Conservation (phyloP, 225 moss, liverwort and hornwort species). For the Pseudisothecium myosuroides region DNA sequence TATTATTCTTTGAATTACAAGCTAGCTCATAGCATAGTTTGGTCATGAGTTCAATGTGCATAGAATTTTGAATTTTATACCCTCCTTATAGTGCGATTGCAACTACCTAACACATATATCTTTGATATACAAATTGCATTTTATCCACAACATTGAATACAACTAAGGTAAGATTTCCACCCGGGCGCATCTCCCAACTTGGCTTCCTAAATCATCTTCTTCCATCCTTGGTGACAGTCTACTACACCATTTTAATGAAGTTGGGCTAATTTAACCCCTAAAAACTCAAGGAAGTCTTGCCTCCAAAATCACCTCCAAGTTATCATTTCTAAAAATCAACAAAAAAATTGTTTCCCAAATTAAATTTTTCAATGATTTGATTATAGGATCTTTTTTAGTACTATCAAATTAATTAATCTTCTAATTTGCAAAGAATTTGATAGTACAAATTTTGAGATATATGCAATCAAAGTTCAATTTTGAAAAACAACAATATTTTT, state of each 20-base stretch:
- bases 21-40: rapidly evolving
- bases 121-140: background rate
- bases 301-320: background rate
- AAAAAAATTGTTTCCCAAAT: background rate
- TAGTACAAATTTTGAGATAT: rapidly evolving
- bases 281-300: rapidly evolving
- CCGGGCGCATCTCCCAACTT: rapidly evolving
- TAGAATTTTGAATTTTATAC: background rate
- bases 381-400: background rate
- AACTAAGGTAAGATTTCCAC: background rate
- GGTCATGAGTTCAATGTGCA: rapidly evolving
- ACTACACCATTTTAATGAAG: background rate
- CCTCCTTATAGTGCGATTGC: rapidly evolving
- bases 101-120: background rate
- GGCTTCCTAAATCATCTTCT: background rate
- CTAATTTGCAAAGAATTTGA: background rate
- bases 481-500: background rate
- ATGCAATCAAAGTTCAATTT: background rate
- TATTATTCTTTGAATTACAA: background rate
- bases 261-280: background rate
- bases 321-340: rapidly evolving
- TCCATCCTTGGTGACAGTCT: rapidly evolving
- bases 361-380: background rate
- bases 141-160: background rate
- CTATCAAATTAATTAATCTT: background rate